A percentile compares a stretch with the other conserved stretches of the same genome.
phyloP scores from a whole-genome alignment of 108 stramenopile species.

The Fistulifera solaris region DNA sequence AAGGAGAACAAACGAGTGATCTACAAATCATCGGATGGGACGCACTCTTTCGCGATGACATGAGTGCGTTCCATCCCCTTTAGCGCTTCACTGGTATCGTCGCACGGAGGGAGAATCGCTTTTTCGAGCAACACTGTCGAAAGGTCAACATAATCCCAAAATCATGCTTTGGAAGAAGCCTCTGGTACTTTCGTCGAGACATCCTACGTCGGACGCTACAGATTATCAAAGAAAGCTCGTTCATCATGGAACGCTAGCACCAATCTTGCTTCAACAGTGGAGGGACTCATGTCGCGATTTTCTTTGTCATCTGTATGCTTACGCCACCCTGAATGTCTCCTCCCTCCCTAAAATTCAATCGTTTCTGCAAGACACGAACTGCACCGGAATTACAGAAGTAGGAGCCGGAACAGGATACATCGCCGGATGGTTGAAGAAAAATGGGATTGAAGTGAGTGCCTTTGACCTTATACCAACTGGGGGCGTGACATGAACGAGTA shows the following conservation, averaged over 20 bases:
- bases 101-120: neutral
- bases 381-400: conserved; percentile 25
- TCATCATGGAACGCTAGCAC: conserved; percentile 42
- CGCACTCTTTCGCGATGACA: neutral
- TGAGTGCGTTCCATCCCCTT: neutral
- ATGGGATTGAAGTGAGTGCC: conserved; percentile 22
- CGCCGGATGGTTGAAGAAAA: conserved; percentile 20
- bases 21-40: neutral
- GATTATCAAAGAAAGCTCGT: neutral
- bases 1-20: neutral
- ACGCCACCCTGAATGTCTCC: conserved; percentile 35
- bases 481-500: conserved; percentile 31
- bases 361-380: conserved; percentile 6
- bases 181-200: conserved; percentile 16
- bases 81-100: neutral
- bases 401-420: conserved; percentile 61
- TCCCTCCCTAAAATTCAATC: conserved; percentile 3
- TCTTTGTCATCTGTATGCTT: conserved; percentile 45
- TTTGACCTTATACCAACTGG: conserved; percentile 32
- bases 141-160: neutral
- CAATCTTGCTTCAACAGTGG: conserved; percentile 33
- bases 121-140: neutral
- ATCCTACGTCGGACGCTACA: neutral
- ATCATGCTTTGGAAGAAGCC: conserved; percentile 20
- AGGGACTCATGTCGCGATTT: conserved; percentile 55